Percentiles rank a stretch among this genome's conserved stretches.
phyloP scores from a whole-genome alignment of 805 yeast genomes.

The Hanseniaspora vineae region DNA sequence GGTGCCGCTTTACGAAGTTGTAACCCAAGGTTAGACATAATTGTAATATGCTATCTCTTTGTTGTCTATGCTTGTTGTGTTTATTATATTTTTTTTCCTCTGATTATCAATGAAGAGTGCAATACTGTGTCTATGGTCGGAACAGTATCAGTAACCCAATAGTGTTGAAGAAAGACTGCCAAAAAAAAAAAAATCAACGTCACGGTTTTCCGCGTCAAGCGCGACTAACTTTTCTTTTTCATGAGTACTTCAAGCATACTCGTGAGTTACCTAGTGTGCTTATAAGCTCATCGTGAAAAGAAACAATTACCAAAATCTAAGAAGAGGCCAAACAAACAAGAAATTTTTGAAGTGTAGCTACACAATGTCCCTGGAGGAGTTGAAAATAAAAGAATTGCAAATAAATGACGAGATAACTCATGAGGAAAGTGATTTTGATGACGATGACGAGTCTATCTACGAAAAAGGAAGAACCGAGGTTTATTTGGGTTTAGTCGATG shows the following conservation, averaged over 20 bases:
- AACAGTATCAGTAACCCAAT: too few species aligned
- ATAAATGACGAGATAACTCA: slow-evolving; percentile 3
- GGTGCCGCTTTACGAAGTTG: slow-evolving; percentile 83
- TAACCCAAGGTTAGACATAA: slow-evolving; percentile 28
- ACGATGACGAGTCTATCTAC: slow-evolving; percentile 4
- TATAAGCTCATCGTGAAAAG: too few species aligned
- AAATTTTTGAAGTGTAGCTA: background rate
- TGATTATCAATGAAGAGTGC: background rate
- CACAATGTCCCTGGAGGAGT: background rate
- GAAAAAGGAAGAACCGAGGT: slow-evolving; percentile 25
- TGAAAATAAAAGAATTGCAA: background rate
- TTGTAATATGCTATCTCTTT: slow-evolving; percentile 15
- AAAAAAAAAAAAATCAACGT: too few species aligned
- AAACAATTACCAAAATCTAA: background rate
- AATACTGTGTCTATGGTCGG: too few species aligned
- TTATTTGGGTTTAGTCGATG: slow-evolving; percentile 53
- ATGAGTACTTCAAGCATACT: too few species aligned
- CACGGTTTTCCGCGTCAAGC: too few species aligned
- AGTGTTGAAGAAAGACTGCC: too few species aligned
- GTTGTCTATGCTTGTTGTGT: background rate
- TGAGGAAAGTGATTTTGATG: slow-evolving; percentile 14
- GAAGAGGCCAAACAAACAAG: background rate
- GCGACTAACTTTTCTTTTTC: too few species aligned
- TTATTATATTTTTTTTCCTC: background rate
- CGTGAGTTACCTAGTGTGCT: too few species aligned